These are phyloP conservation scores for Dendrobium chrysotoxum DNA, from an alignment of 106 monocot genomes.

Conservation along the genomic window DNA sequence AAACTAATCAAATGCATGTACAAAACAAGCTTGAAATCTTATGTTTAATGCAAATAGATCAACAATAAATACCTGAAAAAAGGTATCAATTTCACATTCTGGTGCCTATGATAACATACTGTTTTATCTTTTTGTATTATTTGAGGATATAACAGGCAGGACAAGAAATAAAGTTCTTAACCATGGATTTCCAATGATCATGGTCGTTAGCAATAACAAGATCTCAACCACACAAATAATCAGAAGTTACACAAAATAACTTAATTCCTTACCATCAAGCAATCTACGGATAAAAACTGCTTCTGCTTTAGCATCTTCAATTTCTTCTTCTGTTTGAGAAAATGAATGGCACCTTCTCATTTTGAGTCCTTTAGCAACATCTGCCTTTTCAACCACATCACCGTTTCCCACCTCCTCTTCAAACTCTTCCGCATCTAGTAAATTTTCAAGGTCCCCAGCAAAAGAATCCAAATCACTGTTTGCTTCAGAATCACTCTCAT, in stretches of 20 bases:
- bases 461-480: slow-evolving; percentile 98
- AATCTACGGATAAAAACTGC: slow-evolving; percentile 54
- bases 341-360: slow-evolving; percentile 80
- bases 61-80: background rate
- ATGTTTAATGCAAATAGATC: background rate
- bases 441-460: slow-evolving; percentile 99
- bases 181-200: background rate
- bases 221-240: background rate
- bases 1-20: background rate
- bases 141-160: background rate
- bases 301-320: slow-evolving; percentile 84
- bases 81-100: background rate
- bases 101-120: background rate
- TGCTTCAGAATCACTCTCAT: slow-evolving; percentile 75
- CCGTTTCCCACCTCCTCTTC: slow-evolving; percentile 60
- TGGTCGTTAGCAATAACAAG: background rate
- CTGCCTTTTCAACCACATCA: slow-evolving; percentile 49
- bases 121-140: background rate
- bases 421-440: slow-evolving; percentile 91
- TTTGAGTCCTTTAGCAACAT: slow-evolving; percentile 76
- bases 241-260: background rate
- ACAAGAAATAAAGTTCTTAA: background rate
- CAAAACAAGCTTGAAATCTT: background rate
- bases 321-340: slow-evolving; percentile 75
- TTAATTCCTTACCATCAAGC: slow-evolving; percentile 59